phyloP scores from a whole-genome alignment of 352 stramenopile genomes.

The Blastocystis sp. region DNA sequence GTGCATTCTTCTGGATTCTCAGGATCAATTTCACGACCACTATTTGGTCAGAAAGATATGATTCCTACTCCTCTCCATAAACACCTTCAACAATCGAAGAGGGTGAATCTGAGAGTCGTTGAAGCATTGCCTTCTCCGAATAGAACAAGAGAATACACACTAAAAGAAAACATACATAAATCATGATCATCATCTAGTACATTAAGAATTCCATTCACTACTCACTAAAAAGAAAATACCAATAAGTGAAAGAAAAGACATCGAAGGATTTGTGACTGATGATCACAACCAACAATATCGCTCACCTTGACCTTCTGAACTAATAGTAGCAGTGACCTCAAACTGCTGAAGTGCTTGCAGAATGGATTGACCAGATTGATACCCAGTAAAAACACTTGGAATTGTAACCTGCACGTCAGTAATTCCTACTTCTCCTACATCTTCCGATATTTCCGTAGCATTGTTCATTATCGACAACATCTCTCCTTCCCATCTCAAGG shows the following conservation, averaged over 20 bases:
- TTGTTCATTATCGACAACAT: not conserved
- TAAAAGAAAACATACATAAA: not conserved
- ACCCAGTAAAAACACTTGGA: constrained; percentile 25
- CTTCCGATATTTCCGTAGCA: not conserved
- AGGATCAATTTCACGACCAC: not conserved
- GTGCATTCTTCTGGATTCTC: constrained; percentile 33
- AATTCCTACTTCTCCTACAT: not conserved
- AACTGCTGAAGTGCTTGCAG: not conserved
- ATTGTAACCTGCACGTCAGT: not conserved
- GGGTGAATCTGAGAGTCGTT: not conserved
- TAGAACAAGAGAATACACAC: not conserved
- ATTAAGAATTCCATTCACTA: not conserved
- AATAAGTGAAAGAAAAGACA: no score
- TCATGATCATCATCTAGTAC: not conserved
- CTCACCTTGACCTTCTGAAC: not conserved
- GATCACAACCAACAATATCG: no score
- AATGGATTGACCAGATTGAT: not conserved
- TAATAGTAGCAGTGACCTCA: not conserved
- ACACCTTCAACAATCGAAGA: not conserved
- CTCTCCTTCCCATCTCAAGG: constrained; percentile 32
- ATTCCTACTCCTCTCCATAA: not conserved
- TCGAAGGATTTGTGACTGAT: no score
- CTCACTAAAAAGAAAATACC: not conserved
- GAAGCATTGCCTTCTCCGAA: not conserved
- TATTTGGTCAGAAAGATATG: not conserved